Evolutionary conservation across 345 rosid species (phyloP).

Genomic region (Camelina neglecta): DNA sequence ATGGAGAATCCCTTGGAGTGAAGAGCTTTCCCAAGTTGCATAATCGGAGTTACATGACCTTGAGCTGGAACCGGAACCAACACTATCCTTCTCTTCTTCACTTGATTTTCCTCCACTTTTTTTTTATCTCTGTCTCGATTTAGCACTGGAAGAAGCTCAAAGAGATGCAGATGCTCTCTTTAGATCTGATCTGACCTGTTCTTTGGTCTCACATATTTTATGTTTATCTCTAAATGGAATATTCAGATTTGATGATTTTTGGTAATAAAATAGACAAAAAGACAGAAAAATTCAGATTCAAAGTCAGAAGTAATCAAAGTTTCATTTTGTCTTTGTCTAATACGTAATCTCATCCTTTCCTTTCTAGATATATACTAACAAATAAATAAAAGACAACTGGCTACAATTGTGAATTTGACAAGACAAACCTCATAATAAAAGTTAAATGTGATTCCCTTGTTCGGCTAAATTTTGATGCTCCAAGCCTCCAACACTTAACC

Average conservation of each 20-base stretch:
- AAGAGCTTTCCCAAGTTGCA: constrained; percentile 66
- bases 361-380: neutral
- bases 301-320: neutral
- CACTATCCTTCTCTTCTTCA: constrained; percentile 44
- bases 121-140: neutral
- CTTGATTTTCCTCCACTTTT: constrained; percentile 22
- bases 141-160: neutral
- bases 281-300: neutral
- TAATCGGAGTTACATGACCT: constrained; percentile 78
- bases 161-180: neutral
- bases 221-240: neutral
- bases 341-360: neutral
- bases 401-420: neutral
- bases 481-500: neutral
- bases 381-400: too few species aligned
- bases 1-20: constrained; percentile 64
- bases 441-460: neutral
- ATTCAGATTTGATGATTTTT: neutral
- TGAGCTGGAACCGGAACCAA: constrained; percentile 65
- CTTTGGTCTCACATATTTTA: neutral
- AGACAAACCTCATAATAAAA: neutral
- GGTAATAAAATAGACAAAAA: neutral
- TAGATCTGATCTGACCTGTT: neutral
- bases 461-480: neutral
- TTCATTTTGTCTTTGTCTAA: neutral